Evolutionary conservation across 257 asterid species (phyloP).

Genomic region (Nicotiana tabacum): DNA sequence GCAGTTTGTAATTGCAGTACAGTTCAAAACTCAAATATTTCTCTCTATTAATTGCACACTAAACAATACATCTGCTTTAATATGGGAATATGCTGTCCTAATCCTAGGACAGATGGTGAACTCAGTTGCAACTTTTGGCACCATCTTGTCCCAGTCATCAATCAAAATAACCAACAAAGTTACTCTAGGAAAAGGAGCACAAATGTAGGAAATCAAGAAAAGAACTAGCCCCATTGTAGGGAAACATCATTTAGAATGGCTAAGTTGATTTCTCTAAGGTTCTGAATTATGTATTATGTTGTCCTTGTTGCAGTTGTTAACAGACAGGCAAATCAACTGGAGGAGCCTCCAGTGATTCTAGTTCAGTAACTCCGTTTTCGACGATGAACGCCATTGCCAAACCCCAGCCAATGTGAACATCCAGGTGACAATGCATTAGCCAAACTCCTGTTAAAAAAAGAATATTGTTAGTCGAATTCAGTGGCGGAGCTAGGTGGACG

Average conservation of each 20-base stretch:
- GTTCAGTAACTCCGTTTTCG: constrained; percentile 57
- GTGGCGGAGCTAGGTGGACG: too few species aligned
- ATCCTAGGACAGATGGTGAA: constrained; percentile 13
- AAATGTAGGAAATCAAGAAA: neutral
- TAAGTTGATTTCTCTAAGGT: constrained; percentile 9
- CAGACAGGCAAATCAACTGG: constrained; percentile 71
- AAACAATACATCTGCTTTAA: constrained; percentile 21
- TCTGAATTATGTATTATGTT: neutral
- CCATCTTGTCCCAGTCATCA: constrained; percentile 16
- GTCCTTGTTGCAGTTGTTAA: neutral
- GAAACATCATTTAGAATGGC: neutral
- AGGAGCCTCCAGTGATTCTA: constrained; percentile 50
- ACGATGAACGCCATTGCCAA: constrained; percentile 77
- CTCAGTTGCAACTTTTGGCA: constrained; percentile 1
- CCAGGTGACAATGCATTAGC: constrained; percentile 92
- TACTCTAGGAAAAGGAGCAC: constrained; percentile 5
- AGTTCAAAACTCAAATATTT: constrained; percentile 15
- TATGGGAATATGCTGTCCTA: neutral
- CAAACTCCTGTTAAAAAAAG: constrained; percentile 52
- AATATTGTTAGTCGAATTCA: neutral
- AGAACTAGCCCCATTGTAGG: constrained; percentile 16
- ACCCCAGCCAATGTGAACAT: constrained; percentile 80
- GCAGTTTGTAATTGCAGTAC: neutral
- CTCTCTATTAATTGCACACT: constrained; percentile 10
- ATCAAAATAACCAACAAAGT: neutral